These are phyloP conservation scores for Aspergillus panamensis DNA, from an alignment of 495 filamentous ascomycete genomes.

Conservation along the genomic window DNA sequence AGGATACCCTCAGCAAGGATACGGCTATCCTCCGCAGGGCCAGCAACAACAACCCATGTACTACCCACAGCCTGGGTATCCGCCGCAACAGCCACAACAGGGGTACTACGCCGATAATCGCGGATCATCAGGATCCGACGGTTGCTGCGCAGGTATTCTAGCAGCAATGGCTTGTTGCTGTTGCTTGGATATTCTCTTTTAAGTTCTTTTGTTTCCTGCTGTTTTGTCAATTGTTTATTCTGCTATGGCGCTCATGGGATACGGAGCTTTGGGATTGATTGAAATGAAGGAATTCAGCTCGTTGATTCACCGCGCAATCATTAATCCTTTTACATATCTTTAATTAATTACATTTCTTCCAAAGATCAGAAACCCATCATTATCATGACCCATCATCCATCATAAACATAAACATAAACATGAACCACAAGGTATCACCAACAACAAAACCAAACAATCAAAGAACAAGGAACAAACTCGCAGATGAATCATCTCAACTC, in stretches of 20 bases:
- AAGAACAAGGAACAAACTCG: slow-evolving; percentile 2
- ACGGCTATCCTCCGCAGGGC: slow-evolving; percentile 27
- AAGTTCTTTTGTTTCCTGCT: slow-evolving; percentile 13
- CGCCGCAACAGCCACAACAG: slow-evolving; percentile 39
- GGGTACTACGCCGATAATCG: slow-evolving; percentile 40
- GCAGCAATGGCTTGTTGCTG: slow-evolving; percentile 52
- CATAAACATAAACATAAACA: too few relatives aligned
- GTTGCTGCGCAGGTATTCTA: slow-evolving; percentile 47
- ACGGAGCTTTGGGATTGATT: too few relatives aligned
- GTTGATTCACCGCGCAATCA: too few relatives aligned
- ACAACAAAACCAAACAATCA: not conserved
- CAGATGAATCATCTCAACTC: slow-evolving; percentile 21
- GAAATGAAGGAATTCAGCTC: too few relatives aligned
- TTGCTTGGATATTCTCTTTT: slow-evolving; percentile 54
- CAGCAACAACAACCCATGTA: slow-evolving; percentile 38
- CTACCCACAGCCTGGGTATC: slow-evolving; percentile 42
- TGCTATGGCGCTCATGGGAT: too few relatives aligned
- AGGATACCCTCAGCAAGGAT: slow-evolving; percentile 25
- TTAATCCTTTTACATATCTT: too few relatives aligned
- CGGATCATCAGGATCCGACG: slow-evolving; percentile 31
- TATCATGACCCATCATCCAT: too few relatives aligned
- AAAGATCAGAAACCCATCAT: too few relatives aligned
- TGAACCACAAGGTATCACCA: too few relatives aligned
- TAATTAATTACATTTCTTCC: too few relatives aligned
- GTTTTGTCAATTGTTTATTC: not conserved